Evolutionary conservation across 2,329 filamentous ascomycete genomes (phyloP).

Genomic region (Botrytis deweyae): DNA sequence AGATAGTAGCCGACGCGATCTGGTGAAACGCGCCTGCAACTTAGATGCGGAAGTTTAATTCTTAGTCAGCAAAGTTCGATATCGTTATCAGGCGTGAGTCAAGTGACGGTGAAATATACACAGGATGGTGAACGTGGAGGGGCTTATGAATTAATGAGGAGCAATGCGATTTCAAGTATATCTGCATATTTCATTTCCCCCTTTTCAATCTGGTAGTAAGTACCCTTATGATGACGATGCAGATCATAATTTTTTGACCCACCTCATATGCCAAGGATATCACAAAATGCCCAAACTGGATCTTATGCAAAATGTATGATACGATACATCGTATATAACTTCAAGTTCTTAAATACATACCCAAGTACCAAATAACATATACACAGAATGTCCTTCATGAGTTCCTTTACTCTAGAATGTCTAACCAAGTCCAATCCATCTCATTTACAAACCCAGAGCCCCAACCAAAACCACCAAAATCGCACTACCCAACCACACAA

Average conservation of each 20-base stretch:
- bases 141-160: background rate
- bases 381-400: background rate
- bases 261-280: background rate
- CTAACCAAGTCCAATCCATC: background rate
- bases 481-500: background rate
- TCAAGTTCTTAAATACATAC: background rate
- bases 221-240: constrained; percentile 2
- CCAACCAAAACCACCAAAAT: background rate
- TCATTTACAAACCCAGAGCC: background rate
- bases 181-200: constrained; percentile 6
- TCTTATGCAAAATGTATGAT: background rate
- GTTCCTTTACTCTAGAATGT: too few relatives aligned
- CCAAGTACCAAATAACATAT: background rate
- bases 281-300: background rate
- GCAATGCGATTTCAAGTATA: constrained; percentile 1
- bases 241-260: constrained; percentile 4
- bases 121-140: background rate
- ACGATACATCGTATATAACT: background rate
- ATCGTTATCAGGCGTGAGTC: background rate
- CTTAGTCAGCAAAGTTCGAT: constrained; percentile 1
- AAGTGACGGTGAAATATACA: background rate
- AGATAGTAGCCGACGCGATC: constrained; percentile 4
- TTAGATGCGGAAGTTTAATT: background rate
- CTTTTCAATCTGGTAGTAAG: background rate
- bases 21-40: background rate